phyloP scores from a whole-genome alignment of 768 basidiomycete species.

The Piloderma croceum region DNA sequence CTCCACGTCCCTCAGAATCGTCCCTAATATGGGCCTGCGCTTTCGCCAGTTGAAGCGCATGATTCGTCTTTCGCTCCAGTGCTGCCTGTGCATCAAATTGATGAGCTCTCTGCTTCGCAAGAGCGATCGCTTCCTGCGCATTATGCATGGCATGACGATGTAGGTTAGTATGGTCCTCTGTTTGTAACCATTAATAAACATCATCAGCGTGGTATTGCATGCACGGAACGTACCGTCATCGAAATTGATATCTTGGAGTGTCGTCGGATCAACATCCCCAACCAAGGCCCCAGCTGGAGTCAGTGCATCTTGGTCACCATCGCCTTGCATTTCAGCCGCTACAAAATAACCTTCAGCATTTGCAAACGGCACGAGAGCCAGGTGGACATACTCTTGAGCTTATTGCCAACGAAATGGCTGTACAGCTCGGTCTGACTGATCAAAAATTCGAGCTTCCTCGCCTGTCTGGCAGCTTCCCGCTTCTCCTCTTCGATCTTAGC shows the following conservation, averaged over 20 bases:
- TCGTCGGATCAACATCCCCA: slow-evolving; percentile 44
- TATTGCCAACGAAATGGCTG: slow-evolving; percentile 98
- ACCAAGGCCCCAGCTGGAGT: slow-evolving; percentile 55
- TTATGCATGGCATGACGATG: slow-evolving; percentile 81
- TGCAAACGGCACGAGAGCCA: slow-evolving; percentile 10
- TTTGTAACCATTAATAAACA: background rate
- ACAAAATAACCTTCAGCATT: slow-evolving; percentile 12
- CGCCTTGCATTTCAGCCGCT: slow-evolving; percentile 78
- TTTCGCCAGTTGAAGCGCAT: slow-evolving; percentile 66
- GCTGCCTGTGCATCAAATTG: slow-evolving; percentile 85
- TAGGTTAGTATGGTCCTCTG: slow-evolving; percentile 86
- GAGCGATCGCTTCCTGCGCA: slow-evolving; percentile 81
- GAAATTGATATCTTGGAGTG: slow-evolving; percentile 77
- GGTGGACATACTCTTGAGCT: slow-evolving; percentile 69
- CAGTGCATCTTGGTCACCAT: slow-evolving; percentile 34
- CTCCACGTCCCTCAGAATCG: slow-evolving; percentile 42
- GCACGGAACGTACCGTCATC: slow-evolving; percentile 64
- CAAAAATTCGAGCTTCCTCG: slow-evolving; percentile 95
- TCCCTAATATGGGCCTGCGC: slow-evolving; percentile 39
- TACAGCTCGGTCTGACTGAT: slow-evolving; percentile 98
- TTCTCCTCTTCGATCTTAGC: slow-evolving; percentile 88
- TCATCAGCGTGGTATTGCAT: slow-evolving; percentile 2
- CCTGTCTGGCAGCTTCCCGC: slow-evolving; percentile 88
- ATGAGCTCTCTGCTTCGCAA: slow-evolving; percentile 72
- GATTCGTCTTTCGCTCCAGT: slow-evolving; percentile 73